Evolutionary conservation across 129 eudicot genomes (phyloP).

Genomic region (Sambucus nigra): DNA sequence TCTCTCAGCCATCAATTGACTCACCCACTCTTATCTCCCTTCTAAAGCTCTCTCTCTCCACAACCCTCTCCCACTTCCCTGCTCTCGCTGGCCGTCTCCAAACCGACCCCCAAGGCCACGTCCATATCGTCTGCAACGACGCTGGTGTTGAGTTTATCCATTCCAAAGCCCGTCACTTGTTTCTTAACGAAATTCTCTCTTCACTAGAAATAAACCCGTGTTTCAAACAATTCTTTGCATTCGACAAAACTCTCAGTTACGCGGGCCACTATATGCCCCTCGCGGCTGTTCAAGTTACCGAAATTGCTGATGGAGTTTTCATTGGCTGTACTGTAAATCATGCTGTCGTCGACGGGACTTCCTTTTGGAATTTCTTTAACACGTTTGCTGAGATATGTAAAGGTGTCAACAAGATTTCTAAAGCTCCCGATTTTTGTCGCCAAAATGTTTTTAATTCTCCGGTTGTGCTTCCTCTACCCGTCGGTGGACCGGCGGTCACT

Average conservation of each 20-base stretch:
- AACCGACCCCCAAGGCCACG: slow-evolving; percentile 46
- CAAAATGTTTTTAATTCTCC: slow-evolving; percentile 53
- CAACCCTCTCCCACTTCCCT: slow-evolving; percentile 61
- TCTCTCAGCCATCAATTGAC: slow-evolving; percentile 37
- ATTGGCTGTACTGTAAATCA: slow-evolving; percentile 68
- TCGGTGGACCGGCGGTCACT: slow-evolving; percentile 65
- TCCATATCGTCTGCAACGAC: slow-evolving; percentile 53
- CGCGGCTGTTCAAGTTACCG: slow-evolving; percentile 71
- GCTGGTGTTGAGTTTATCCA: slow-evolving; percentile 54
- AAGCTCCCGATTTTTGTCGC: slow-evolving; percentile 41
- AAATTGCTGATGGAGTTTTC: slow-evolving; percentile 57
- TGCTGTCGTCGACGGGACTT: slow-evolving; percentile 80
- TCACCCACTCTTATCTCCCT: slow-evolving; percentile 28
- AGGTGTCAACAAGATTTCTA: slow-evolving; percentile 34
- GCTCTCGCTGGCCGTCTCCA: slow-evolving; percentile 71
- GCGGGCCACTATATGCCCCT: slow-evolving; percentile 70
- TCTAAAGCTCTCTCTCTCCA: slow-evolving; percentile 49
- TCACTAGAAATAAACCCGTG: slow-evolving; percentile 38
- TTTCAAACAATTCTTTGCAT: slow-evolving; percentile 52
- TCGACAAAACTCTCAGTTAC: slow-evolving; percentile 62
- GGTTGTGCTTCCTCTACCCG: slow-evolving; percentile 46
- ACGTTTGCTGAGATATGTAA: slow-evolving; percentile 60
- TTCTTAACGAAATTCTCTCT: slow-evolving; percentile 6
- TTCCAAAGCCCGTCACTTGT: slow-evolving; percentile 32
- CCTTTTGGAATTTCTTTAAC: slow-evolving; percentile 84